Evolutionary conservation across 352 stramenopile species (phyloP).

Genomic region (Phytophthora agathidicida): DNA sequence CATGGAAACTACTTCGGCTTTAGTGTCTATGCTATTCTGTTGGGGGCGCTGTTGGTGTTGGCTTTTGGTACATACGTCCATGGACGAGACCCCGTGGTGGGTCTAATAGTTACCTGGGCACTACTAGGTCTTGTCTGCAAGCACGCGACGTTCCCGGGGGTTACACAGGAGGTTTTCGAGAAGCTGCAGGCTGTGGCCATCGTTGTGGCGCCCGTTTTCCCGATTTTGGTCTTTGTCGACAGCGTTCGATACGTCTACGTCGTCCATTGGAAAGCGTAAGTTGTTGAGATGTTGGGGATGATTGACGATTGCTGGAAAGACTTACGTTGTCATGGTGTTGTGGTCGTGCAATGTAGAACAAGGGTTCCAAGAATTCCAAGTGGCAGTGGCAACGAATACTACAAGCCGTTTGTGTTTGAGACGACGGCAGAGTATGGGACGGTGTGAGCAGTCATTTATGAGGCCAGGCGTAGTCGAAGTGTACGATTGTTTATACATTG

Average conservation of each 20-base stretch:
- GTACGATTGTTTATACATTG: conserved; percentile 38
- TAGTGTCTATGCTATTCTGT: conserved; percentile 46
- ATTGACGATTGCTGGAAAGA: background rate
- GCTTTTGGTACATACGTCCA: conserved; percentile 57
- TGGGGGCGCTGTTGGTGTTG: conserved; percentile 48
- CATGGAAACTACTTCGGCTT: conserved; percentile 53
- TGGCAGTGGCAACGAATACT: conserved; percentile 48
- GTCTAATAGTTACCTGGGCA: conserved; percentile 52
- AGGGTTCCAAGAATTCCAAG: conserved; percentile 24
- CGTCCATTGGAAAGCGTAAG: conserved; percentile 58
- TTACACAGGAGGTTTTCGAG: conserved; percentile 48
- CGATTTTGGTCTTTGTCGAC: conserved; percentile 49
- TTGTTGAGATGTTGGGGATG: background rate
- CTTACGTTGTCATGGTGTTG: conserved; percentile 10
- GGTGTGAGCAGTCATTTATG: conserved; percentile 29
- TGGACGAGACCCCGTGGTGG: conserved; percentile 53
- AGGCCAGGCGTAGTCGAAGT: conserved; percentile 20
- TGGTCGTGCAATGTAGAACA: no score
- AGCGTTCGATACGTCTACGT: conserved; percentile 50
- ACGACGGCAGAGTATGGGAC: conserved; percentile 59
- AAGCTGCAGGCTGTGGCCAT: conserved; percentile 54
- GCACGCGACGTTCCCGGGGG: conserved; percentile 41
- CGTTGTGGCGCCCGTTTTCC: conserved; percentile 53
- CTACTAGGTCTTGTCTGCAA: conserved; percentile 50
- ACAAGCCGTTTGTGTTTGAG: conserved; percentile 56